These are phyloP conservation scores for Annulohypoxylon bovei DNA, from an alignment of 495 filamentous ascomycete genomes.

Conservation along the genomic window DNA sequence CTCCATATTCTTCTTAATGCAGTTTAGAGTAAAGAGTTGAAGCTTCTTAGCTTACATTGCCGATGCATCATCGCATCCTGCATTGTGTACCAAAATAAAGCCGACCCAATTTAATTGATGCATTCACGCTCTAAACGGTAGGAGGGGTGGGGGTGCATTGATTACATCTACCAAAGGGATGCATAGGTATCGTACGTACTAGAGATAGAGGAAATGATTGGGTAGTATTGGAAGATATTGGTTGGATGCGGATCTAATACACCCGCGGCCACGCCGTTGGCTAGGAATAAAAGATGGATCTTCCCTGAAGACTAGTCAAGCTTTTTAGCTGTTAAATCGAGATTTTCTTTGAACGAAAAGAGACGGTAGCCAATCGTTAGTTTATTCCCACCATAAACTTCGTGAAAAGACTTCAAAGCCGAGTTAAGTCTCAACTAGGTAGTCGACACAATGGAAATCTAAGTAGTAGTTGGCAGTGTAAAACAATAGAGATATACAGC, in stretches of 20 bases:
- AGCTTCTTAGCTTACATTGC: constrained; percentile 31
- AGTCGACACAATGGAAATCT: background rate
- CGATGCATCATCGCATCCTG: constrained; percentile 5
- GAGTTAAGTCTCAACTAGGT: background rate
- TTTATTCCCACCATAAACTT: background rate
- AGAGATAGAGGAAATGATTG: constrained; percentile 7
- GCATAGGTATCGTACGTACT: background rate
- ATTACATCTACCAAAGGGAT: constrained; percentile 7
- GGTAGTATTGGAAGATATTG: constrained; percentile 2
- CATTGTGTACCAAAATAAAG: constrained; percentile 20
- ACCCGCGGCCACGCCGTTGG: constrained; percentile 23
- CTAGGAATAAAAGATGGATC: constrained; percentile 31
- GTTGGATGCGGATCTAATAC: constrained; percentile 25
- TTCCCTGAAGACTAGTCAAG: constrained; percentile 14
- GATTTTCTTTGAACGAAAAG: constrained; percentile 21
- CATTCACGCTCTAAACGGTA: constrained; percentile 11
- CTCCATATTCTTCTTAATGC: constrained; percentile 13
- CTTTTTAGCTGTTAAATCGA: constrained; percentile 22
- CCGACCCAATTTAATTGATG: constrained; percentile 22
- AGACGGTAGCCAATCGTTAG: constrained; percentile 30
- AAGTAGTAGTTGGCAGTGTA: background rate
- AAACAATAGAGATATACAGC: background rate
- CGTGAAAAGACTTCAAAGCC: background rate
- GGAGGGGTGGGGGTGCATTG: constrained; percentile 22
- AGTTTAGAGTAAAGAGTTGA: constrained; percentile 21